Conservation (phyloP, 176 grass and related monocot genomes). For the Oryza meridionalis region DNA sequence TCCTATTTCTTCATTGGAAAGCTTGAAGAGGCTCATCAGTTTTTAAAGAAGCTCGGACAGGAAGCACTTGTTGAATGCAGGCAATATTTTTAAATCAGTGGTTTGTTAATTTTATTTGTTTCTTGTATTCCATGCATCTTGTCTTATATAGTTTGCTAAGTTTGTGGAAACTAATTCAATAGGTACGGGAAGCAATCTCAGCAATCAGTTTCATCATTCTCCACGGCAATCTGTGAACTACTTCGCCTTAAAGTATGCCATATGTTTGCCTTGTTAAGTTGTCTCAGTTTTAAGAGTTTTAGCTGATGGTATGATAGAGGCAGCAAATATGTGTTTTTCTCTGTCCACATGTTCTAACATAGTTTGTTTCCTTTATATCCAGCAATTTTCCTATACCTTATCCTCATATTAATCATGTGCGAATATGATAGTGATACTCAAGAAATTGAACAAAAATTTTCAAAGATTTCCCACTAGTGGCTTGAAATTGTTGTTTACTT, state of each 20-base stretch:
- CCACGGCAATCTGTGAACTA: slow-evolving; percentile 58
- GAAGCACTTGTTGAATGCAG: slow-evolving; percentile 38
- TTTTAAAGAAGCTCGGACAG: slow-evolving; percentile 59
- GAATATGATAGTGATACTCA: slow-evolving; percentile 19
- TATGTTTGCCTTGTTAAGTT: slow-evolving; percentile 11
- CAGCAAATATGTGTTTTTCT: neutral
- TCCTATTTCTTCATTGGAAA: slow-evolving; percentile 85
- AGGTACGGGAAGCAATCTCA: slow-evolving; percentile 50
- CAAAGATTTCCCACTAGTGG: slow-evolving; percentile 15
- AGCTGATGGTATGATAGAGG: slow-evolving; percentile 3
- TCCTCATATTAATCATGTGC: slow-evolving; percentile 18
- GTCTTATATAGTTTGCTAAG: slow-evolving; percentile 30
- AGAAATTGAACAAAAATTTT: slow-evolving; percentile 21
- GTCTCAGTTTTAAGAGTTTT: slow-evolving; percentile 29
- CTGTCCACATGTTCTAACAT: too few species aligned
- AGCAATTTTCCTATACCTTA: slow-evolving; percentile 11
- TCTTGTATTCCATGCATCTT: neutral
- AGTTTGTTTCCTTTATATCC: neutral
- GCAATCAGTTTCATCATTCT: slow-evolving; percentile 54
- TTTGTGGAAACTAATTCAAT: slow-evolving; percentile 39
- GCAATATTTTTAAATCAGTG: slow-evolving; percentile 37
- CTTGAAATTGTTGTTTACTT: slow-evolving; percentile 33
- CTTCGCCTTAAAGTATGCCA: slow-evolving; percentile 65
- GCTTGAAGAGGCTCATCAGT: slow-evolving; percentile 67
- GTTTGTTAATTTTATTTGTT: slow-evolving; percentile 27